A percentile compares a stretch with the other conserved stretches of the same genome.
phyloP scores from a whole-genome alignment of 2,329 filamentous ascomycete genomes.

The Drechmeria coniospora region DNA sequence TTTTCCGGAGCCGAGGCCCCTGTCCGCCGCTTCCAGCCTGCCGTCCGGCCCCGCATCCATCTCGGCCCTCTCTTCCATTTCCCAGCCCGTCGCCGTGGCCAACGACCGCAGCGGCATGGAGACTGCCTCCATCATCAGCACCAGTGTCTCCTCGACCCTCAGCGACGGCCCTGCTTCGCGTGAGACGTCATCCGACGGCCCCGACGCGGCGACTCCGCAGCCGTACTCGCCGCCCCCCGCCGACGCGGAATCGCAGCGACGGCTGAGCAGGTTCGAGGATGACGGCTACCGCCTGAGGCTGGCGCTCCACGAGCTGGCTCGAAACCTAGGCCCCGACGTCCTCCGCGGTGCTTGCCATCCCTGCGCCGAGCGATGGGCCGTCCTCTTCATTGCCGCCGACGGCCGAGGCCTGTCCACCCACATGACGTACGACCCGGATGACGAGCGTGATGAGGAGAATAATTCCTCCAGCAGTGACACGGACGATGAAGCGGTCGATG shows the following conservation, averaged over 20 bases:
- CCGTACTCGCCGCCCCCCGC: constrained; percentile 38
- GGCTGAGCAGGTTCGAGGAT: constrained; percentile 40
- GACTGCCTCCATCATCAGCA: constrained; percentile 55
- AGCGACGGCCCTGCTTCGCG: constrained; percentile 54
- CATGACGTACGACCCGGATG: constrained; percentile 57
- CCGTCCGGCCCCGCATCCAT: constrained; percentile 52
- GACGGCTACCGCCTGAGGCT: constrained; percentile 50
- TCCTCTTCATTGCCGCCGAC: constrained; percentile 62
- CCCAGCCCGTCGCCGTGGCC: constrained; percentile 49
- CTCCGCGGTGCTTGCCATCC: constrained; percentile 58
- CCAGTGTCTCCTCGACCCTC: constrained; percentile 55
- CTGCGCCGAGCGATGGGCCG: constrained; percentile 69
- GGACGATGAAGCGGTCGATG: constrained; percentile 44
- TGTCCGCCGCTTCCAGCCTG: constrained; percentile 46
- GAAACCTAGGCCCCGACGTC: constrained; percentile 46
- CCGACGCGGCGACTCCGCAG: constrained; percentile 30
- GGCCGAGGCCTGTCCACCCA: constrained; percentile 53
- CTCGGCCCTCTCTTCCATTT: constrained; percentile 53
- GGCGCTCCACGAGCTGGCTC: constrained; percentile 56
- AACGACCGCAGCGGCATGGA: constrained; percentile 37
- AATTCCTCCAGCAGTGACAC: constrained; percentile 45
- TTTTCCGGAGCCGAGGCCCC: constrained; percentile 58
- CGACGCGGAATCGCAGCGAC: constrained; percentile 27
- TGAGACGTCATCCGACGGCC: constrained; percentile 46
- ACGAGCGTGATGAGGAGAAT: constrained; percentile 50